Evolutionary conservation across 805 yeast species (phyloP).

Genomic region (Zygosaccharomyces bisporus): DNA sequence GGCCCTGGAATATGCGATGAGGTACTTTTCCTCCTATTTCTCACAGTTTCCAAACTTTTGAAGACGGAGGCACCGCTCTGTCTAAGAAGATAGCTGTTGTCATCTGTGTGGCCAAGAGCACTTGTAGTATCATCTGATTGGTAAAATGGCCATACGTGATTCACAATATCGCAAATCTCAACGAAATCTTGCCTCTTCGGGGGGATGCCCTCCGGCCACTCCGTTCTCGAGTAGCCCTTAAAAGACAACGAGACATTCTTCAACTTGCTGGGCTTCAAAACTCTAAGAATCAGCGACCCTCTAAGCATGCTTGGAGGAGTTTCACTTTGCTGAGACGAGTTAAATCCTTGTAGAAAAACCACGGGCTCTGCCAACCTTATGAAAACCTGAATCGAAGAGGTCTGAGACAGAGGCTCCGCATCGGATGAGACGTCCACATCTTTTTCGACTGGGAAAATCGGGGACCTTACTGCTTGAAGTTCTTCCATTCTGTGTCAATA

Average conservation of each 20-base stretch:
- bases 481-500: conserved; percentile 11
- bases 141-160: conserved; percentile 92
- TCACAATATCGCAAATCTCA: conserved; percentile 63
- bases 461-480: conserved; percentile 36
- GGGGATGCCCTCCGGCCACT: conserved; percentile 98
- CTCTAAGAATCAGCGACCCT: conserved; percentile 69
- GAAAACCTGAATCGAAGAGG: conserved; percentile 65
- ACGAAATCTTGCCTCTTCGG: conserved; percentile 67
- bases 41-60: conserved; percentile 17
- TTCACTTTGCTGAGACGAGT: conserved; percentile 54
- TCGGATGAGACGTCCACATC: conserved; percentile 42
- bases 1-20: conserved; percentile 32
- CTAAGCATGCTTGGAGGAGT: conserved; percentile 77
- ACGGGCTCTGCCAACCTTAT: conserved; percentile 76
- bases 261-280: conserved; percentile 67
- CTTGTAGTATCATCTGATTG: conserved; percentile 41
- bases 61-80: conserved; percentile 29
- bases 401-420: conserved; percentile 51
- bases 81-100: conserved; percentile 16
- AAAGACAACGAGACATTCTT: conserved; percentile 60
- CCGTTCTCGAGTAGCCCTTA: conserved; percentile 70
- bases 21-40: conserved; percentile 11
- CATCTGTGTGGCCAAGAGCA: conserved; percentile 8
- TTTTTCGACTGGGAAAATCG: conserved; percentile 51
- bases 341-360: conserved; percentile 79